phyloP scores from a whole-genome alignment of 2,329 filamentous ascomycete species.

The Pseudogymnoascus sp. region DNA sequence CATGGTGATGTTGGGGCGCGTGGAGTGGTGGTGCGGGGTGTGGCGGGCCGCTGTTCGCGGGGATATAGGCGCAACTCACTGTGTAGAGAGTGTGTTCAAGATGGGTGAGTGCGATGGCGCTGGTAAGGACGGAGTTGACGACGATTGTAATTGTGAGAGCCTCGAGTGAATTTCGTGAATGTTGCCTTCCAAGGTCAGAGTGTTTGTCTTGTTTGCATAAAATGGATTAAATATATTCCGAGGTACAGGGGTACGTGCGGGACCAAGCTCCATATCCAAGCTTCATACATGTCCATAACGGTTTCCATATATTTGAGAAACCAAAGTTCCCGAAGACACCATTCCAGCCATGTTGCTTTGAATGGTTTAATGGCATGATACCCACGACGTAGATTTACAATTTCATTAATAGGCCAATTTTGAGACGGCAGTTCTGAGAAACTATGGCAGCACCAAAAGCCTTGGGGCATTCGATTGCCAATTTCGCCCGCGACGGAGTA shows the following conservation, averaged over 20 bases:
- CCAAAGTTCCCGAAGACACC: constrained; percentile 24
- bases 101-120: neutral
- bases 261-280: constrained; percentile 2
- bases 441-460: constrained; percentile 27
- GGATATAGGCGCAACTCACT: neutral
- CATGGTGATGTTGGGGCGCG: neutral
- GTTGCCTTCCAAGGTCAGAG: neutral
- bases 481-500: constrained; percentile 46
- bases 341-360: constrained; percentile 25
- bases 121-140: neutral
- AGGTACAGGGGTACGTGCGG: neutral
- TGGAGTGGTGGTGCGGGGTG: neutral
- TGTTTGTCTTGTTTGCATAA: neutral
- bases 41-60: neutral
- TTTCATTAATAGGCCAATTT: neutral
- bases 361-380: neutral
- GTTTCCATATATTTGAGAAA: constrained; percentile 3
- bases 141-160: neutral
- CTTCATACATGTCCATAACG: constrained; percentile 9
- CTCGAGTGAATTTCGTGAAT: neutral
- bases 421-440: constrained; percentile 1
- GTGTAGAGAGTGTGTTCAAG: neutral
- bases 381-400: neutral
- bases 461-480: constrained; percentile 54
- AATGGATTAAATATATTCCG: neutral